Percentiles rank a stretch among this genome's conserved stretches.
phyloP scores from a whole-genome alignment of 2,329 filamentous ascomycete species.

The Aspergillus neotritici region DNA sequence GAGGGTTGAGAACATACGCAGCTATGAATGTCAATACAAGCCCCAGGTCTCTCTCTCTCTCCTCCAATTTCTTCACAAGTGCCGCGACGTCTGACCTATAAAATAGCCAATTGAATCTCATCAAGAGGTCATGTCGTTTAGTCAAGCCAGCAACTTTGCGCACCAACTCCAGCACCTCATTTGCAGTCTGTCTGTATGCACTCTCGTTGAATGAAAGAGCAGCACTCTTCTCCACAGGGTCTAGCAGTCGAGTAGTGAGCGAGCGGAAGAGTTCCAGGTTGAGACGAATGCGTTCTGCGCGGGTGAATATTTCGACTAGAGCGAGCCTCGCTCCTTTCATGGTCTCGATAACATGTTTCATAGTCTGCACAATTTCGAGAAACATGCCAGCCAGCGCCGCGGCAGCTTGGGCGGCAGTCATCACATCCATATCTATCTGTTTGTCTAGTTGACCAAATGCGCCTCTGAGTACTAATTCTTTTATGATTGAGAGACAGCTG shows the following conservation, averaged over 20 bases:
- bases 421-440: conserved; percentile 13
- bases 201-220: conserved; percentile 1
- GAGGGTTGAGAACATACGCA: background rate
- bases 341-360: conserved; percentile 1
- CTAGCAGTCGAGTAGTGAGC: background rate
- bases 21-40: conserved; percentile 4
- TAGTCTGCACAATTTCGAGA: background rate
- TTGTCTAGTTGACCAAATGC: too few species aligned
- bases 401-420: background rate
- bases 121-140: conserved; percentile 1
- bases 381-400: conserved; percentile 2
- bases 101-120: conserved; percentile 2
- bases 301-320: background rate
- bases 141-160: background rate
- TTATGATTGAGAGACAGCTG: too few species aligned
- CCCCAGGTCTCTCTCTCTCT: background rate
- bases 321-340: conserved; percentile 1
- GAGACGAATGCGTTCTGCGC: background rate
- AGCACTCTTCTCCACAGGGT: background rate
- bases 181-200: background rate
- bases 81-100: conserved; percentile 1
- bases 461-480: too few species aligned
- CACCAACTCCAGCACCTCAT: conserved; percentile 1
- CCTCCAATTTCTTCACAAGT: background rate
- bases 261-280: background rate